Conservation (phyloP, 2,329 filamentous ascomycete genomes). For the Ceratocystis smalleyi region DNA sequence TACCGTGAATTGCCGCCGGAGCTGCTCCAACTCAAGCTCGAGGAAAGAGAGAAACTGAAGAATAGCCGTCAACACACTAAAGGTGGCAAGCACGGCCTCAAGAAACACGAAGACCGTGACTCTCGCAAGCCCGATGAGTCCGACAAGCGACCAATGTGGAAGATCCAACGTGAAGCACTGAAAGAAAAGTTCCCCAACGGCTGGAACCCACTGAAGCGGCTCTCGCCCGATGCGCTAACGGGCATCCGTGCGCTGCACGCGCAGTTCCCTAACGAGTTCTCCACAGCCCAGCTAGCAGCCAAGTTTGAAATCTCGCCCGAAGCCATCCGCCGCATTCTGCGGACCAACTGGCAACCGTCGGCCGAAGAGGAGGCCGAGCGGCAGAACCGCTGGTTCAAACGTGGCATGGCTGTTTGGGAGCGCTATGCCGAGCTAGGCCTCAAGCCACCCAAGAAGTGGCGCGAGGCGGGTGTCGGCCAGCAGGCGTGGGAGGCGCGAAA, state of each 20-base stretch:
- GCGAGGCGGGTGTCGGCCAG: slow-evolving; percentile 33
- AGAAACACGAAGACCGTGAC: background rate
- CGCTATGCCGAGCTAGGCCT: slow-evolving; percentile 43
- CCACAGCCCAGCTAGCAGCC: slow-evolving; percentile 53
- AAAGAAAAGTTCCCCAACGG: slow-evolving; percentile 64
- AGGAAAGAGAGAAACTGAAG: background rate
- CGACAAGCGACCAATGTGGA: slow-evolving; percentile 40
- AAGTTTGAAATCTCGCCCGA: slow-evolving; percentile 81
- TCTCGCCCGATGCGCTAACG: slow-evolving; percentile 84
- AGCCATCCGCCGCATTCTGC: slow-evolving; percentile 72
- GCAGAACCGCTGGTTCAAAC: slow-evolving; percentile 44
- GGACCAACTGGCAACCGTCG: slow-evolving; percentile 55
- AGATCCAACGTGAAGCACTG: slow-evolving; percentile 57
- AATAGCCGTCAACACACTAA: background rate
- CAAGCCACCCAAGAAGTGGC: slow-evolving; percentile 47
- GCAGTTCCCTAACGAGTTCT: slow-evolving; percentile 63
- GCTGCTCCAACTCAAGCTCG: background rate
- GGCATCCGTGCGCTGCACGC: slow-evolving; percentile 72
- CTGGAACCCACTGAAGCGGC: slow-evolving; percentile 70
- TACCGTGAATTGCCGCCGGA: background rate
- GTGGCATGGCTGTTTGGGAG: slow-evolving; percentile 45
- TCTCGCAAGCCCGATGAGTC: background rate
- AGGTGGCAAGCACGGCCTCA: background rate
- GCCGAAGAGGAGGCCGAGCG: slow-evolving; percentile 40
- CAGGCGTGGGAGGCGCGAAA: slow-evolving; percentile 9